These are phyloP conservation scores for Bipolaris sorokiniana DNA, from an alignment of 2,329 filamentous ascomycete species.

Conservation along the genomic window DNA sequence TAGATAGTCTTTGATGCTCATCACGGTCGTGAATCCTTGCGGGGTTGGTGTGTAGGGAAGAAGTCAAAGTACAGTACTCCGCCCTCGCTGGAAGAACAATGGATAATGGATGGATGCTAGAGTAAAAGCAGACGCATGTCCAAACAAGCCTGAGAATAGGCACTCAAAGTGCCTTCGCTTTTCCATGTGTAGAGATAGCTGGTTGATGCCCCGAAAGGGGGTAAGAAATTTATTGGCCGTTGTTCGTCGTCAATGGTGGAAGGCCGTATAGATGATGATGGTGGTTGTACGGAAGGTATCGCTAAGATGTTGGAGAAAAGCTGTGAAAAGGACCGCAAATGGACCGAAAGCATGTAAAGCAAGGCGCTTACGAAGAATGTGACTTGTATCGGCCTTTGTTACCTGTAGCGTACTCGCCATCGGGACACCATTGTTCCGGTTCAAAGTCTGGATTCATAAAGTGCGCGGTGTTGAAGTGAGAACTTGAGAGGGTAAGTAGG, in stretches of 20 bases:
- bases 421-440: constrained; percentile 59
- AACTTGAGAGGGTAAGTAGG: constrained; percentile 45
- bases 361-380: constrained; percentile 37
- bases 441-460: constrained; percentile 60
- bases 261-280: constrained; percentile 42
- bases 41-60: constrained; percentile 35
- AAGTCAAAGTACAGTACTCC: constrained; percentile 29
- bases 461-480: constrained; percentile 59
- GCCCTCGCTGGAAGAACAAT: constrained; percentile 26
- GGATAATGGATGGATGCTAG: constrained; percentile 27
- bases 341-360: constrained; percentile 19
- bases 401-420: constrained; percentile 53
- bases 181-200: constrained; percentile 41
- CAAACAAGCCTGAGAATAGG: constrained; percentile 24
- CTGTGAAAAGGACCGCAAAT: constrained; percentile 34
- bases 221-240: constrained; percentile 46
- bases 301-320: constrained; percentile 43
- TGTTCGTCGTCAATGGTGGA: constrained; percentile 35
- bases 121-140: constrained; percentile 26
- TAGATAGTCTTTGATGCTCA: constrained; percentile 49
- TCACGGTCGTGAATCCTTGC: constrained; percentile 45
- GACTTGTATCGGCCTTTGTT: constrained; percentile 49
- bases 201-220: constrained; percentile 37
- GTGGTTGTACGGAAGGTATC: constrained; percentile 39
- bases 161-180: constrained; percentile 30